A percentile compares a stretch with the other conserved stretches of the same genome.
These are phyloP conservation scores for Pseudopyricularia cyperi DNA, from an alignment of 2,329 filamentous ascomycete species.

Conservation along the genomic window DNA sequence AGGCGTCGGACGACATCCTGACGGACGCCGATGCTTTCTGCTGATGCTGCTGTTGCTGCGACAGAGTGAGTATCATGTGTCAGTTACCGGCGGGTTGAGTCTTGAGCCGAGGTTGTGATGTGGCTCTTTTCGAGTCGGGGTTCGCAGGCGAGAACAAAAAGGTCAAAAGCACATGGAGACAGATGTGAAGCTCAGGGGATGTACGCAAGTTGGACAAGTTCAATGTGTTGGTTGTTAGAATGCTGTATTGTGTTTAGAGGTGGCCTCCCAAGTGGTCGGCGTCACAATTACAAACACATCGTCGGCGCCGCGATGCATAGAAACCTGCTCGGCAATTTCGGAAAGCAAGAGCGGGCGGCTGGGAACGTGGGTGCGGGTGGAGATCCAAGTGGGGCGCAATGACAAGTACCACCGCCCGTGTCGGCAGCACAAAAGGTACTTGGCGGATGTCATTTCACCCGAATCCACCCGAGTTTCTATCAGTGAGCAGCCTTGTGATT, in stretches of 20 bases:
- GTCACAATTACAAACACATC: background rate
- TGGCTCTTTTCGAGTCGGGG: too few relatives aligned
- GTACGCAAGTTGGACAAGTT: too few relatives aligned
- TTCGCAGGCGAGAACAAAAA: too few relatives aligned
- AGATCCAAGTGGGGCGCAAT: background rate
- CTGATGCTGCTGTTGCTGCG: conserved; percentile 1
- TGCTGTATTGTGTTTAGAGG: background rate
- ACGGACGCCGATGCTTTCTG: too few relatives aligned
- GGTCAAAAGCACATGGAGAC: too few relatives aligned
- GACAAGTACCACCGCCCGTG: background rate
- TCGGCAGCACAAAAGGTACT: background rate
- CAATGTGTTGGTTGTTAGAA: too few relatives aligned
- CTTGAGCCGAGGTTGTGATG: too few relatives aligned
- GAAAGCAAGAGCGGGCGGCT: background rate
- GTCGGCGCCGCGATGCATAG: background rate
- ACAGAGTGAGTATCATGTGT: background rate
- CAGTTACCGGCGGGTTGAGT: background rate
- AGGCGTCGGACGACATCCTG: conserved; percentile 42
- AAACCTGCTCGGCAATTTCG: background rate
- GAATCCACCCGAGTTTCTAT: background rate
- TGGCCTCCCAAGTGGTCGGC: background rate
- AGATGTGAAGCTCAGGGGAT: too few relatives aligned
- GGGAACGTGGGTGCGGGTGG: background rate
- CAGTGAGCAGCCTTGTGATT: too few relatives aligned
- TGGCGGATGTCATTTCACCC: background rate